Evolutionary conservation across 805 yeast genomes (phyloP), one percentile per base, ranked within the genome.

Genomic region (Candida anglica): DNA sequence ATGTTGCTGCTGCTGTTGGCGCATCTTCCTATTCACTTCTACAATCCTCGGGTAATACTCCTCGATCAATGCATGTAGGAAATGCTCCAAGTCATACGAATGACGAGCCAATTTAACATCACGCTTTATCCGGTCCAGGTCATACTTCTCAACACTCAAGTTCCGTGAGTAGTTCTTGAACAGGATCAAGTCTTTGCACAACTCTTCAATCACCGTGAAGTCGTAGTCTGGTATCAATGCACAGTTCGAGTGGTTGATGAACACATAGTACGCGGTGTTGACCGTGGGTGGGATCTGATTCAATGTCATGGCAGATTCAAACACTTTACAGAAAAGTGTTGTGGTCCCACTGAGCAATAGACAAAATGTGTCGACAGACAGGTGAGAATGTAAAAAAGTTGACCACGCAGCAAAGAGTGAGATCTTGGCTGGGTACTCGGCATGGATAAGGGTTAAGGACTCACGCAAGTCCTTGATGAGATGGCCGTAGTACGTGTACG

Each of bases 381-480:
- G 48, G 38, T 56, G 55, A 15, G 54, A 43, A 32, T 63, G 58
- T 27, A 63, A 45, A 34, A 53, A 62, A 15, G 56, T 53, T 0
- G 63, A 49, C 56, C 66, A 61, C 3, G 66, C 54, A 4, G 65
- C 51, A 33, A 58, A 55, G 17, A 65, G 47, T 2, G 66, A 60
- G 28, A 66, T 58, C 24, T 58, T 54, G 4, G 66, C 56, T 3
- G 70, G 60, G 34, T 50, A 58, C 30, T 65, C 71, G 10, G 56
- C 44, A 33, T 59, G 61, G 27, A 53, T 46, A 15, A 42, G 37
- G 13, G 47, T 46, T 17, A 66, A 44, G 1, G 64, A 53, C 28
- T 55, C 55, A 21, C 69, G 43, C 17, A 66, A 46, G 26, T 56
- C 54, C 16, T 50, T 50, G 15, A 66, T 62, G 26, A 63, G 50